Evolutionary conservation across 1,284 basidiomycete genomes (phyloP), one percentile per base, ranked within the genome.

Genomic region (Cutaneotrichosporon daszewskae): DNA sequence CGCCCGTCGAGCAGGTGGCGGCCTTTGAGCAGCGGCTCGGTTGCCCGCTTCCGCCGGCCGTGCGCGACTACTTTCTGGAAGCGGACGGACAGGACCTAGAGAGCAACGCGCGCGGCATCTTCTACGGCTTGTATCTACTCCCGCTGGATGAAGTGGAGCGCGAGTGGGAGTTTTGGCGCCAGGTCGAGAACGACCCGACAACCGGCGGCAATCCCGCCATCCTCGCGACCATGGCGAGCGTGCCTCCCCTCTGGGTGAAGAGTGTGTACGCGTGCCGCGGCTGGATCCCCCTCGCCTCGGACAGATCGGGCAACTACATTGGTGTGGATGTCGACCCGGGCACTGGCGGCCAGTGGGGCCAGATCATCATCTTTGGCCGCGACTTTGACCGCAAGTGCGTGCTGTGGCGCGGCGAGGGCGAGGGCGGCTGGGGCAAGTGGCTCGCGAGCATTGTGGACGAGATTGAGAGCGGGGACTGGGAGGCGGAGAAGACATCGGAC

Each of bases 321-420:
- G 94, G 94, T 40, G 79, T 99, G 37, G 94, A 99, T 69, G 78
- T 98, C 49, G 89, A 84, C 68, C 94, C 94, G 5, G 87, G 74
- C 17, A 79, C 83, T 51, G 65, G 62, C 27, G 94, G 91, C 36
- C 69, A 79, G 2, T 76, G 80, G 38, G 95, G 94, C 4, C 94
- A 98, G 68, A 91, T 96, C 39, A 97, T 98, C 52, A 83, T 97
- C 37, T 98, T 97, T 69, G 94, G 94, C 12, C 80, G 94, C 40
- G 94, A 98, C 66, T 96, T 98, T 70, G 94, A 98, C 69, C 87
- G 90, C 19, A 98, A 98, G 69, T 87, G 96, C 31, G 94, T 97
- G 25, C 76, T 97, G 39, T 92, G 85, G 81, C 77, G 79, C 45
- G 91, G 90, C 5, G 91, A 97, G 52, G 91, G 92, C 14, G 76